These are phyloP conservation scores for Nidula microcarpa DNA, from an alignment of 768 basidiomycete species.

Conservation along the genomic window DNA sequence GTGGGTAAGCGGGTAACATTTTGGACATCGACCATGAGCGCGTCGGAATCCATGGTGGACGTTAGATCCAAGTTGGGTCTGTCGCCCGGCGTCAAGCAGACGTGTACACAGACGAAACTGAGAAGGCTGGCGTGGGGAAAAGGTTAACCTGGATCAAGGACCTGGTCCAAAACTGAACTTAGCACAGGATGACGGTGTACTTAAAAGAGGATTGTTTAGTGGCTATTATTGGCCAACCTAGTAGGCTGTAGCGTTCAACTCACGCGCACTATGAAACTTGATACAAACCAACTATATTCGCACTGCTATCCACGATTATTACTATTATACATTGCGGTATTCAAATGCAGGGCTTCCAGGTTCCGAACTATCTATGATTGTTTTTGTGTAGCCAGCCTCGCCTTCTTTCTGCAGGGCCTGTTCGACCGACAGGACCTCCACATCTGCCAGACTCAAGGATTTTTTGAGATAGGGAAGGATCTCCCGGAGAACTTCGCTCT, in stretches of 20 bases:
- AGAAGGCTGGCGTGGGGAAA: background rate
- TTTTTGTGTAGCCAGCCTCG: constrained; percentile 57
- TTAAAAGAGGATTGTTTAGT: no score
- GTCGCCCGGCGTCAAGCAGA: background rate
- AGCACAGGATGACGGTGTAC: no score
- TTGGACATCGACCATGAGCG: background rate
- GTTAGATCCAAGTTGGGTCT: background rate
- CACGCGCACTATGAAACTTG: no score
- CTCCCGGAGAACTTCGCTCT: constrained; percentile 65
- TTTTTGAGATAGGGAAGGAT: constrained; percentile 81
- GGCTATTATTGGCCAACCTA: no score
- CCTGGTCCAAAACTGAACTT: no score
- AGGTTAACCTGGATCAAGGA: background rate
- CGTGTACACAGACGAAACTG: background rate
- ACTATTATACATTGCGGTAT: constrained; percentile 67
- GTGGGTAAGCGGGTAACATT: constrained; percentile 17
- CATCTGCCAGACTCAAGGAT: constrained; percentile 66
- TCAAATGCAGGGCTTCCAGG: constrained; percentile 86
- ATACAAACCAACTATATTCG: no score
- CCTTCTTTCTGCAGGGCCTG: constrained; percentile 56
- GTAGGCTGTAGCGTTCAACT: no score
- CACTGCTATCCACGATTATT: no score
- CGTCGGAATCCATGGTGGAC: background rate
- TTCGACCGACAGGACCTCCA: constrained; percentile 66
- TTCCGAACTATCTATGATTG: constrained; percentile 81